phyloP scores from a whole-genome alignment of 495 filamentous ascomycete species.

The Mytilinidion resinicola region DNA sequence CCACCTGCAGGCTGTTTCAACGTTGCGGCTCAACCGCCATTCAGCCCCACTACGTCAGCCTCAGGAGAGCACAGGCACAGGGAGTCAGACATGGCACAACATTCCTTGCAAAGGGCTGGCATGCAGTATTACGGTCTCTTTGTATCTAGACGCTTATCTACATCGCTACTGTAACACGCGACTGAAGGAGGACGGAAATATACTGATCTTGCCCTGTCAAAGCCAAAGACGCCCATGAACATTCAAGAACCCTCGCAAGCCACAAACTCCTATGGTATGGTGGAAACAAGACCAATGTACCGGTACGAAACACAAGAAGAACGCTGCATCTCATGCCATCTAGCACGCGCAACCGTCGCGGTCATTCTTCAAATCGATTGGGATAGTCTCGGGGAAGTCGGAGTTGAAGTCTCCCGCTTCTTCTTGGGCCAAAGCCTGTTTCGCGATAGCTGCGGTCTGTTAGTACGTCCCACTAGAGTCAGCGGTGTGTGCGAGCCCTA shows the following conservation, averaged over 20 bases:
- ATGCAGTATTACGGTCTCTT: background rate
- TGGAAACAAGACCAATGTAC: conserved; percentile 1
- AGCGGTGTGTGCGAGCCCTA: conserved; percentile 35
- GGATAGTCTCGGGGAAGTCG: conserved; percentile 95
- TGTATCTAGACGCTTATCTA: background rate
- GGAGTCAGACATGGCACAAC: background rate
- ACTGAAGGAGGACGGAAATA: background rate
- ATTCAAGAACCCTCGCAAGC: background rate
- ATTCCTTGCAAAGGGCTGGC: background rate
- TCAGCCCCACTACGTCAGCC: too few species aligned
- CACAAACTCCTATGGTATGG: background rate
- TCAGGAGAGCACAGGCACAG: too few species aligned
- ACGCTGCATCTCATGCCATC: conserved; percentile 9
- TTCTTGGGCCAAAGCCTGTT: conserved; percentile 91
- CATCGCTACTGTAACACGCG: background rate
- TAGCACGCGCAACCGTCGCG: conserved; percentile 88
- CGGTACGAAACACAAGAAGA: background rate
- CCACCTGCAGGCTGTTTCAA: background rate
- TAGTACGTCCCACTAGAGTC: conserved; percentile 7
- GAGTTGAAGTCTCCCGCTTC: conserved; percentile 89
- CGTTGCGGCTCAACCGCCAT: background rate
- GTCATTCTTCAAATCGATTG: conserved; percentile 89
- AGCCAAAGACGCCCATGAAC: background rate
- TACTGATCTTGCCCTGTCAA: background rate
- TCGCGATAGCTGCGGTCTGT: conserved; percentile 70